Percentiles rank a stretch among this genome's conserved stretches.
Conservation (phyloP, 257 asterid genomes). For the Plectranthus barbatus region DNA sequence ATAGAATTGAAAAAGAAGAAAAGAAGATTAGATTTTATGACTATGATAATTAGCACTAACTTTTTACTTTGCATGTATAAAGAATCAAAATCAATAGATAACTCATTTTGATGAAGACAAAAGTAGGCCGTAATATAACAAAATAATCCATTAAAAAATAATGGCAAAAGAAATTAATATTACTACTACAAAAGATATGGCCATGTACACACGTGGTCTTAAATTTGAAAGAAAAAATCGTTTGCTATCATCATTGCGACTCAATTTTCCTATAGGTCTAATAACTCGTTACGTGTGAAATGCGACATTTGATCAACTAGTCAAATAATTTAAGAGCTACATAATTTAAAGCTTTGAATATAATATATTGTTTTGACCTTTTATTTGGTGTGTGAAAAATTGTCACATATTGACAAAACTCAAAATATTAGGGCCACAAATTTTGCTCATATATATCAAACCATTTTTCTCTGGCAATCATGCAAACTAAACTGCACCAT, state of each 20-base stretch:
- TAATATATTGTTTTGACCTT: constrained; percentile 6
- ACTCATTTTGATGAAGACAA: too few species aligned
- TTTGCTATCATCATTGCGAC: not conserved
- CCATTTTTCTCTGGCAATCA: not conserved
- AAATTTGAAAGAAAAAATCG: not conserved
- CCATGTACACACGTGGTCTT: not conserved
- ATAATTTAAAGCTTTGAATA: not conserved
- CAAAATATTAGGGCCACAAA: not conserved
- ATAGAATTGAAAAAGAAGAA: too few species aligned
- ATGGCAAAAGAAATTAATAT: too few species aligned
- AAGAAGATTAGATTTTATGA: too few species aligned
- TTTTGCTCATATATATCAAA: not conserved
- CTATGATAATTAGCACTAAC: too few species aligned
- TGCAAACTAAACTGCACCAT: not conserved
- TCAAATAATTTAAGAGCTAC: not conserved
- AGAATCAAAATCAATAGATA: too few species aligned
- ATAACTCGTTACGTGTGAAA: not conserved
- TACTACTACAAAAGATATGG: not conserved
- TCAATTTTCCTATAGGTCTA: not conserved
- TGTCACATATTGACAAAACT: not conserved
- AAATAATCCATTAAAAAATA: too few species aligned
- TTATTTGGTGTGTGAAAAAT: not conserved
- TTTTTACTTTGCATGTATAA: too few species aligned
- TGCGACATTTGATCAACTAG: not conserved
- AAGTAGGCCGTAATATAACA: too few species aligned